Conservation (phyloP, 495 filamentous ascomycete species). For the Penicillium tannophilum region DNA sequence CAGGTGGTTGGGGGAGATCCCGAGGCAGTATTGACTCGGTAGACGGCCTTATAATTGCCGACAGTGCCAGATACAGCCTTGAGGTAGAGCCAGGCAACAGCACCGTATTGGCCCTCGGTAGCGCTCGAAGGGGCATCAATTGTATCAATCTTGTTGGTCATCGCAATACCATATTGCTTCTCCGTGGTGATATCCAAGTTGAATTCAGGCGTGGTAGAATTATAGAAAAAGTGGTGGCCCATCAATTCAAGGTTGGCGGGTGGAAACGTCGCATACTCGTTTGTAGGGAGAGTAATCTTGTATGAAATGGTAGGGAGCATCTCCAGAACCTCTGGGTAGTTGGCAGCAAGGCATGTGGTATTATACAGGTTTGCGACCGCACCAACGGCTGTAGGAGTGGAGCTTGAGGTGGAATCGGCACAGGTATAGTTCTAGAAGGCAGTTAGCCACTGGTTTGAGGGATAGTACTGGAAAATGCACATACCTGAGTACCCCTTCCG, state of each 20-base stretch:
- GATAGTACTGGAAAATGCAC: conserved; percentile 8
- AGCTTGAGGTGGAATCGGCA: conserved; percentile 54
- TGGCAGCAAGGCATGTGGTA: conserved; percentile 73
- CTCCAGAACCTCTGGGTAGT: conserved; percentile 62
- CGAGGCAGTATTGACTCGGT: conserved; percentile 83
- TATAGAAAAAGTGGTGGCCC: conserved; percentile 80
- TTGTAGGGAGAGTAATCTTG: conserved; percentile 44
- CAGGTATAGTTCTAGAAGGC: conserved; percentile 84
- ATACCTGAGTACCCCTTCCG: conserved; percentile 74
- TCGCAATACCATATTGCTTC: conserved; percentile 60
- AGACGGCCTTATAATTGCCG: conserved; percentile 69
- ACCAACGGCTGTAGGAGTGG: conserved; percentile 65
- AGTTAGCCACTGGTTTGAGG: background rate
- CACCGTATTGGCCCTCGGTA: conserved; percentile 56
- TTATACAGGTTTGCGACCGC: conserved; percentile 89
- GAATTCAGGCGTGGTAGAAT: conserved; percentile 73
- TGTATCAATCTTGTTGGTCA: conserved; percentile 58
- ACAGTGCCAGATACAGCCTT: conserved; percentile 54
- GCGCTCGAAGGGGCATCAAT: conserved; percentile 61
- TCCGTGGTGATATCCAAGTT: conserved; percentile 61
- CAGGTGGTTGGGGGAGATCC: conserved; percentile 79
- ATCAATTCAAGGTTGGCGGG: conserved; percentile 61
- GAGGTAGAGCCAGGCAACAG: conserved; percentile 61
- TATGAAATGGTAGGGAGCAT: conserved; percentile 46
- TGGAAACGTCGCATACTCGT: conserved; percentile 27